Evolutionary conservation across 2,329 filamentous ascomycete species (phyloP).

Genomic region (Lizonia empirigonia): DNA sequence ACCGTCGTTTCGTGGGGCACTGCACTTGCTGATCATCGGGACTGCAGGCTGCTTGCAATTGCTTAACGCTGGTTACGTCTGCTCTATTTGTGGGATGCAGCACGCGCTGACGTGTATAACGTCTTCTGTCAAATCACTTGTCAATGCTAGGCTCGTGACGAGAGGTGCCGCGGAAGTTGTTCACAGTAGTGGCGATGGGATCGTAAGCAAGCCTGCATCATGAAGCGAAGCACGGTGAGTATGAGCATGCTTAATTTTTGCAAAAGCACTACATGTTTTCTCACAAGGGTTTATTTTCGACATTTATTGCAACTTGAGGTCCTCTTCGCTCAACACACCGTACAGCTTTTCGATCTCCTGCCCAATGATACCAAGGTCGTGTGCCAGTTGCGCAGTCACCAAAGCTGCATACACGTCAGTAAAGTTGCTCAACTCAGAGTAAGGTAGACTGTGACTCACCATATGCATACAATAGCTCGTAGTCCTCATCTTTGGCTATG

Average conservation of each 20-base stretch:
- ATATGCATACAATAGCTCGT: conserved; percentile 91
- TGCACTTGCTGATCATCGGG: background rate
- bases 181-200: conserved; percentile 1
- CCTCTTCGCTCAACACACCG: conserved; percentile 66
- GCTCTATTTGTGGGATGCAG: background rate
- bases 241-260: background rate
- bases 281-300: no score
- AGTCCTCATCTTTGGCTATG: conserved; percentile 74
- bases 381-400: conserved; percentile 65
- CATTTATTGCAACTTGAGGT: conserved; percentile 56
- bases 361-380: conserved; percentile 61
- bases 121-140: no score
- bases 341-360: conserved; percentile 64
- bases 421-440: background rate
- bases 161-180: conserved; percentile 8
- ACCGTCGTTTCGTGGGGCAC: background rate
- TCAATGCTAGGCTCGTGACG: conserved; percentile 6
- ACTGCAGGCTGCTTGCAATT: background rate
- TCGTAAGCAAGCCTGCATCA: background rate
- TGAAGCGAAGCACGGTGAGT: background rate
- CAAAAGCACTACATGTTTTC: background rate
- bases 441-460: conserved; percentile 55
- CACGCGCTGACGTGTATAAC: no score
- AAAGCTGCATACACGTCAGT: conserved; percentile 53
- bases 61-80: background rate